phyloP scores from a whole-genome alignment of 2,329 filamentous ascomycete species.

The Exophiala mesophila region DNA sequence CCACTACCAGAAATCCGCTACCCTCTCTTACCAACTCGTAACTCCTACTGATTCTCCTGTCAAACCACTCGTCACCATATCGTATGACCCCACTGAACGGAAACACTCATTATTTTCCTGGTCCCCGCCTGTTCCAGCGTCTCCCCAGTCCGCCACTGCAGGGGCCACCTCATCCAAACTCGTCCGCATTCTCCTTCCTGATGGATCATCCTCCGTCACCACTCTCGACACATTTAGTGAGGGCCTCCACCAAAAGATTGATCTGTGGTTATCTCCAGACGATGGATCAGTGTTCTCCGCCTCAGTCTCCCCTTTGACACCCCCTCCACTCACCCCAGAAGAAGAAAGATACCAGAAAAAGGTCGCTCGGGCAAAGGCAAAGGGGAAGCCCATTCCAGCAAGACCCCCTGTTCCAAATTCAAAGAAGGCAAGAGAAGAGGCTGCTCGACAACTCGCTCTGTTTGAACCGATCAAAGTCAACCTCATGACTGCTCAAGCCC shows the following conservation, averaged over 20 bases:
- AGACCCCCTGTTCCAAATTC: slow-evolving; percentile 20
- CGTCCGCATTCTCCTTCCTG: slow-evolving; percentile 37
- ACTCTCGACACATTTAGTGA: slow-evolving; percentile 33
- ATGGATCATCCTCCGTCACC: slow-evolving; percentile 36
- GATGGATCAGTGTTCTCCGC: slow-evolving; percentile 40
- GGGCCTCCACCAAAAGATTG: slow-evolving; percentile 31
- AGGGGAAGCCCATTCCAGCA: slow-evolving; percentile 23
- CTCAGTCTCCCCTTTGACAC: slow-evolving; percentile 24
- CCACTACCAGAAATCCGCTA: slow-evolving; percentile 20
- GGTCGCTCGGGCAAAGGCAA: slow-evolving; percentile 21
- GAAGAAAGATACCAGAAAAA: slow-evolving; percentile 23
- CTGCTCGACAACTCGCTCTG: slow-evolving; percentile 13
- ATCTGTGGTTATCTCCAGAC: slow-evolving; percentile 37
- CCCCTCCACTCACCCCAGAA: slow-evolving; percentile 18
- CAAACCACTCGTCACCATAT: slow-evolving; percentile 35
- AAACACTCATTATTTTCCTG: slow-evolving; percentile 37
- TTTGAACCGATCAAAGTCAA: slow-evolving; percentile 30
- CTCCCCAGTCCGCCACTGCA: slow-evolving; percentile 21
- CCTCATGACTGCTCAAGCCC: slow-evolving; percentile 31
- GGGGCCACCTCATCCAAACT: slow-evolving; percentile 50
- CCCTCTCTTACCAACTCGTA: slow-evolving; percentile 25
- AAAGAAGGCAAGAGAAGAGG: slow-evolving; percentile 23
- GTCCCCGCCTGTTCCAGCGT: slow-evolving; percentile 30
- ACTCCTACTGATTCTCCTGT: slow-evolving; percentile 15
- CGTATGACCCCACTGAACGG: slow-evolving; percentile 37